These are phyloP conservation scores for Brettanomyces anomalus DNA, from an alignment of 805 yeast genomes.

Conservation along the genomic window DNA sequence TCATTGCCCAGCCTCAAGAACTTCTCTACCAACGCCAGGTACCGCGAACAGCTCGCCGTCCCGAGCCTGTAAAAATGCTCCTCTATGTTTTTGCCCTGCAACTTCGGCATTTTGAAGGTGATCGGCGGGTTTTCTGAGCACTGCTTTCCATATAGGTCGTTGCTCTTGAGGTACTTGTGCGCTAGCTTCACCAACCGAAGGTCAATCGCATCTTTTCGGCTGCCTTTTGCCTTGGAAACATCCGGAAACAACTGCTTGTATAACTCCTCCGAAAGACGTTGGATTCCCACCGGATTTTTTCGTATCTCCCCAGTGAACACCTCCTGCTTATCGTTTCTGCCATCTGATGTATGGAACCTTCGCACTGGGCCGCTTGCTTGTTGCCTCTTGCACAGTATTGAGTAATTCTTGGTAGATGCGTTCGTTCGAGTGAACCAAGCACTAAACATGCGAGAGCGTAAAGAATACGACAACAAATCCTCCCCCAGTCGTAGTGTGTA, in stretches of 20 bases:
- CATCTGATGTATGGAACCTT: too few relatives aligned
- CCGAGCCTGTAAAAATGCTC: slow-evolving; percentile 83
- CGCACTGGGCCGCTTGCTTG: too few relatives aligned
- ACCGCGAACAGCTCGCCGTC: slow-evolving; percentile 46
- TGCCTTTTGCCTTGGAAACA: not conserved
- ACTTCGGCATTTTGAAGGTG: slow-evolving; percentile 48
- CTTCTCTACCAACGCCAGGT: slow-evolving; percentile 38
- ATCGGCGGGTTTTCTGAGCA: slow-evolving; percentile 58
- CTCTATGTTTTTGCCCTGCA: slow-evolving; percentile 68
- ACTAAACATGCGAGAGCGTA: too few relatives aligned
- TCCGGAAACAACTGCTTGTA: slow-evolving; percentile 55
- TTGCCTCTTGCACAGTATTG: not conserved
- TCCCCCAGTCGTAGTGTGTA: too few relatives aligned
- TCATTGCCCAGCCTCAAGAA: slow-evolving; percentile 30
- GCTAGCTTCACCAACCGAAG: slow-evolving; percentile 41
- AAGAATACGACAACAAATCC: too few relatives aligned
- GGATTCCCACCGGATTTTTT: slow-evolving; percentile 73
- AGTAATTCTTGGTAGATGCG: not conserved
- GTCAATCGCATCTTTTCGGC: slow-evolving; percentile 18
- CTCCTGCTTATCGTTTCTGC: too few relatives aligned
- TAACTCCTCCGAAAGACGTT: slow-evolving; percentile 52
- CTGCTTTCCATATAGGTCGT: slow-evolving; percentile 67
- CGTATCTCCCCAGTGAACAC: slow-evolving; percentile 34
- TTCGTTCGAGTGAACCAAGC: too few relatives aligned
- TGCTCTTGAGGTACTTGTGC: slow-evolving; percentile 45